Evolutionary conservation across 75 land plant genomes (phyloP), one percentile per base, ranked within the genome.

Genomic region (Chamaecyparis obtusa): DNA sequence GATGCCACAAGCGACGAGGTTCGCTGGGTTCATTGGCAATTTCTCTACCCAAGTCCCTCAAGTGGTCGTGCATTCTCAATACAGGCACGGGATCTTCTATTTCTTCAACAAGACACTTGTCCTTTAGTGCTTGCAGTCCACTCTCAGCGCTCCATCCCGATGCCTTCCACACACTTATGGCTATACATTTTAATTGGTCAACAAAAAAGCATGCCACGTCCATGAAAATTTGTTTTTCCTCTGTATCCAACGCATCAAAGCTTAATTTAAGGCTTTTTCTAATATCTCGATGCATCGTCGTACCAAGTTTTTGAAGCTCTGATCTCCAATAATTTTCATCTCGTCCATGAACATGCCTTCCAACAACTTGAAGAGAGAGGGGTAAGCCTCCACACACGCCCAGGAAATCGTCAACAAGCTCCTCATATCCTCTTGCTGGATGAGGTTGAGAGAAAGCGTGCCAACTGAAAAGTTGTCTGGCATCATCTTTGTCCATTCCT

Each of bases 41-140:
- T 36, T 75, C 78, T 75, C 78, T 35, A 15, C 78, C 78, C 78
- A 75, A 75, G 39, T 75, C 78, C 36, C 78, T 15, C 35, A 74
- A 17, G 36, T 74, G 76, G 35, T 74, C 76, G 3, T 74, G 76
- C 76, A 74, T 33, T 74, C 3, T 74, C 35, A 74, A 32, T 33
- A 32, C 15, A 74, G n/a, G 32, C 0, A 0, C 10, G 0, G 49
- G 9, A 8, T 71, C 33, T n/a, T 71, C 9, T 17, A 3, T 74
- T 8, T 32, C 76, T 14, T 74, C 14, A 32, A 74, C 33, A 13
- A 74, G 76, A 74, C 76, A 74, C 35, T 74, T 74, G 32, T 74
- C 39, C 3, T 75, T 3, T 33, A 75, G 14, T 11, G 35, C 3
- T 75, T 35, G 17, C 0, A 75, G 6, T 36, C 36, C 78, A 75